Conservation (phyloP, 345 rosid genomes). For the Salix brachista region DNA sequence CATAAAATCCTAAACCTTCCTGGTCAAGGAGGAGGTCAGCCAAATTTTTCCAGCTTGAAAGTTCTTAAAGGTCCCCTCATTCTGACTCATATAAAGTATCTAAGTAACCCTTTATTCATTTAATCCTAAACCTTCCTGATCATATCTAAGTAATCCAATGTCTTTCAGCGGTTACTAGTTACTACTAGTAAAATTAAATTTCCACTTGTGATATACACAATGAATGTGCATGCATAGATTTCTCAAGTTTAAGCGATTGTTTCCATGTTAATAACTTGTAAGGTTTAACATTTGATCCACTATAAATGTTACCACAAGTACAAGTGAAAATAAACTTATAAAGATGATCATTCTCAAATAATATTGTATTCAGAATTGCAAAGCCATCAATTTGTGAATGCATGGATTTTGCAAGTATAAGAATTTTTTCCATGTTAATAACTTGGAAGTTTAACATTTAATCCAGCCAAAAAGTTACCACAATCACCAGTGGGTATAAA, state of each 20-base stretch:
- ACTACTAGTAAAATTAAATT: background rate
- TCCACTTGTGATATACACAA: background rate
- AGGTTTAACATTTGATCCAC: background rate
- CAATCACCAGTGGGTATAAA: too few species aligned
- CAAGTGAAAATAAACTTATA: too few species aligned
- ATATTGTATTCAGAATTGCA: background rate
- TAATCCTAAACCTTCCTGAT: background rate
- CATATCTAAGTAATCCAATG: background rate
- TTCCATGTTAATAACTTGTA: background rate
- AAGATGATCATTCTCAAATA: too few species aligned
- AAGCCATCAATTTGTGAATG: too few species aligned
- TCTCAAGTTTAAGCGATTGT: background rate
- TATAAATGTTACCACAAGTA: background rate
- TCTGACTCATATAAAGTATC: background rate
- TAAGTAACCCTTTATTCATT: too few species aligned
- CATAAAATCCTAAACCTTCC: background rate
- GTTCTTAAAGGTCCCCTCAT: background rate
- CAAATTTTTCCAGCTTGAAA: too few species aligned
- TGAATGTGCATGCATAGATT: background rate
- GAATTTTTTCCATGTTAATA: too few species aligned
- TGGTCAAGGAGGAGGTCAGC: too few species aligned
- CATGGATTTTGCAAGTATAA: too few species aligned
- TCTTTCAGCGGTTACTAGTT: background rate
- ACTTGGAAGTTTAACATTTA: too few species aligned
- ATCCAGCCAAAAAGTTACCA: too few species aligned